Conservation (phyloP, 345 rosid genomes). For the Leavenworthia alabamica region DNA sequence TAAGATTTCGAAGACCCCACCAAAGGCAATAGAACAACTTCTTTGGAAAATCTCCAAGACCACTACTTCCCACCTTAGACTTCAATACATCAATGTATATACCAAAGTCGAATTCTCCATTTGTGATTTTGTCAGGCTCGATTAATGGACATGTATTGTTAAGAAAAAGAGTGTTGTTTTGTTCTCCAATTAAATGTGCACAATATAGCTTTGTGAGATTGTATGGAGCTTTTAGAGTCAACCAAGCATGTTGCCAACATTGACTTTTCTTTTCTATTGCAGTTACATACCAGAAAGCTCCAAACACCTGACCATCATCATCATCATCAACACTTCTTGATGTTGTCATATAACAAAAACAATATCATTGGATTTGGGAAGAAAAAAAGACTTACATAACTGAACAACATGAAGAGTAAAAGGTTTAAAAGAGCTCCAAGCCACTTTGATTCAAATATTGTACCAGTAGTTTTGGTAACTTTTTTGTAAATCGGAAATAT, state of each 20-base stretch:
- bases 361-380: too few relatives aligned
- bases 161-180: background rate
- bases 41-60: slow-evolving; percentile 9
- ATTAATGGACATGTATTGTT: slow-evolving; percentile 18
- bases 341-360: background rate
- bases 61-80: slow-evolving; percentile 20
- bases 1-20: slow-evolving; percentile 37
- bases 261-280: background rate
- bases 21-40: slow-evolving; percentile 33
- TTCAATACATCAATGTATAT: slow-evolving; percentile 28
- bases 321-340: background rate
- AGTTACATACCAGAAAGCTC: slow-evolving; percentile 27
- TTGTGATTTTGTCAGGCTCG: background rate
- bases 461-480: slow-evolving; percentile 13
- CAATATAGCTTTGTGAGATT: background rate
- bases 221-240: background rate
- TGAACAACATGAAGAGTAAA: slow-evolving; percentile 6
- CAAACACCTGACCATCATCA: slow-evolving; percentile 14
- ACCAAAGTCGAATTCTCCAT: slow-evolving; percentile 29
- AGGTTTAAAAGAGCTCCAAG: slow-evolving; percentile 22
- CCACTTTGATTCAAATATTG: slow-evolving; percentile 9
- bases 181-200: too few relatives aligned
- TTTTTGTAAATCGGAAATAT: slow-evolving; percentile 13
- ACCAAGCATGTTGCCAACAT: slow-evolving; percentile 22
- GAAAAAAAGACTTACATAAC: slow-evolving; percentile 14